A percentile compares a stretch with the other conserved stretches of the same genome.
These are phyloP conservation scores for Globisporangium abappressorium DNA, from an alignment of 352 stramenopile species.

Conservation along the genomic window DNA sequence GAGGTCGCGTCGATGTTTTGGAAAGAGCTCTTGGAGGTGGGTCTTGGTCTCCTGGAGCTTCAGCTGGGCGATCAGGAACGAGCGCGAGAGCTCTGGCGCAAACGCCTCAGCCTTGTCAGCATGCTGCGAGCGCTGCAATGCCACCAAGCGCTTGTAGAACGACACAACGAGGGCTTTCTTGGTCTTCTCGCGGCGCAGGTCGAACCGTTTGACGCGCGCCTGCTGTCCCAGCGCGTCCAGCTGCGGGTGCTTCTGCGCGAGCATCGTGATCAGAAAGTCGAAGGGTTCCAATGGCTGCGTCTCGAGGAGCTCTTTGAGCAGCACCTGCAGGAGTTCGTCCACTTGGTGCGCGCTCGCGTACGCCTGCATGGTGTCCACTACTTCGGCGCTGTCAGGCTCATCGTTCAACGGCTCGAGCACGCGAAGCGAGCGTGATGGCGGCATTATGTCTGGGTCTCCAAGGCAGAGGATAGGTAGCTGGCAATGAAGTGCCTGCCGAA, in stretches of 20 bases:
- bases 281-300: conserved; percentile 65
- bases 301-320: conserved; percentile 57
- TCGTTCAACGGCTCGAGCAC: conserved; percentile 24
- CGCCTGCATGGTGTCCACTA: conserved; percentile 54
- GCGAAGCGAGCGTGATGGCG: conserved; percentile 33
- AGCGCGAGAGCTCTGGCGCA: conserved; percentile 29
- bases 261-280: conserved; percentile 58
- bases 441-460: conserved; percentile 8
- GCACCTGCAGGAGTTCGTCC: conserved; percentile 57
- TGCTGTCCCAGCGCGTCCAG: conserved; percentile 54
- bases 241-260: conserved; percentile 39
- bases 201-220: conserved; percentile 40
- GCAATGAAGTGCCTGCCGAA: not conserved
- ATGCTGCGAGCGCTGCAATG: conserved; percentile 50
- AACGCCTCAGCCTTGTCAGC: conserved; percentile 25
- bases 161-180: conserved; percentile 50
- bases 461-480: too few species aligned
- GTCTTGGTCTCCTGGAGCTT: conserved; percentile 43
- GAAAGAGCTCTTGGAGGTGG: conserved; percentile 46
- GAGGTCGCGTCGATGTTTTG: conserved; percentile 60
- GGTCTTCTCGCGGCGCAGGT: conserved; percentile 58
- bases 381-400: conserved; percentile 28
- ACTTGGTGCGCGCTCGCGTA: conserved; percentile 62
- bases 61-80: conserved; percentile 50
- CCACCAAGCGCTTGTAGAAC: conserved; percentile 54